Base-by-base conservation (phyloP, 1,284 basidiomycete species). In the Apiotrichum siamense region DNA sequence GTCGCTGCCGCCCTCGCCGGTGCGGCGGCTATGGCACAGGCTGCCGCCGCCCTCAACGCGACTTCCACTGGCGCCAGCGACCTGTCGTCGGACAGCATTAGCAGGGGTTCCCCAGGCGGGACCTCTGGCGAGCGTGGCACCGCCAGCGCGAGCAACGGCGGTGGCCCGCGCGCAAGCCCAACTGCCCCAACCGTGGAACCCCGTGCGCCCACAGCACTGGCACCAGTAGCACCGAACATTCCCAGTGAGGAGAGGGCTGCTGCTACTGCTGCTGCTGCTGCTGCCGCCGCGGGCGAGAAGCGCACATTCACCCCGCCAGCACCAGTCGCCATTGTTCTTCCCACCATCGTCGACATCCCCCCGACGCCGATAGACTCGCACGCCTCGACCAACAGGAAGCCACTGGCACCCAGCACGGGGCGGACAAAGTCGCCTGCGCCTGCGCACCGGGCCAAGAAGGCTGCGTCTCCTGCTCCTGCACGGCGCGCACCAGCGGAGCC, bases 141-240 rank as follows among this genome's bases (percentile, higher is more conserved):
- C 29, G 29, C 29, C 10, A 15, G 29, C 29, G 29, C 29, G 10
- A 15, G 10, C 10, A 9, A 31, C 29, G 15, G 29, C 10, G 10
- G 10, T 31, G 10, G 10, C 29, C 10, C 29, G 10, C 10, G 29
- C 10, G 15, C 29, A 11, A 15, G 29, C 29, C 15, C 29, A 15
- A 35, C 41, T 11, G 27, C 27, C 26, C 9, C 27, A 17, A 25
- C n/a, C n/a, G n/a, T 20, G 27, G 44, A 7, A 20, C 13, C 37
- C 7, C 37, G 38, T n/a, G 29, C 18, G n/a, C 20, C 46, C 11
- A 47, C 29, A 25, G 29, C 46, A 10, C 29, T 47, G 10, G 29
- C 37, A 10, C 46, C 46, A 4, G 27, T 47, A 11, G 29, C 37
- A 15, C 37, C 46, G 20, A 47, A 47, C 38, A 15, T 47, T 12